phyloP scores from a whole-genome alignment of 129 eudicot genomes.

The Logfia minima region DNA sequence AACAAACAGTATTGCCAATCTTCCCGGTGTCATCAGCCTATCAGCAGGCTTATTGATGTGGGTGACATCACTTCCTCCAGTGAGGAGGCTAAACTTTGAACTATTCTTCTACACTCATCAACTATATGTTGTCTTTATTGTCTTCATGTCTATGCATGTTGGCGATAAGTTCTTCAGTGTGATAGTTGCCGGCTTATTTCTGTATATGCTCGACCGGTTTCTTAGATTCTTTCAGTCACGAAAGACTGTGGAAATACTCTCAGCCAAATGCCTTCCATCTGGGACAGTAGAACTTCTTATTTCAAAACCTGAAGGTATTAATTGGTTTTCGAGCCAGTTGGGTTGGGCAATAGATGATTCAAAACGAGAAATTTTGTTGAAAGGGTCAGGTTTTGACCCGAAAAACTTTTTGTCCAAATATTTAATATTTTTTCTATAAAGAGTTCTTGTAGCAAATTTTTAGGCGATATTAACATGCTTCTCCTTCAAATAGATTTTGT shows the following conservation, averaged over 20 bases:
- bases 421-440: too few species aligned
- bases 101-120: conserved; percentile 88
- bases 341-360: background rate
- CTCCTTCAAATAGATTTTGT: background rate
- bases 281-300: conserved; percentile 73
- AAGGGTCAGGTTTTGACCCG: background rate
- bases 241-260: conserved; percentile 58
- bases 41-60: conserved; percentile 77
- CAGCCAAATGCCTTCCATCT: conserved; percentile 74
- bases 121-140: conserved; percentile 62
- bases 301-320: conserved; percentile 78
- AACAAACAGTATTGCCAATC: conserved; percentile 54
- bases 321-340: background rate
- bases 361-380: background rate
- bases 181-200: conserved; percentile 64
- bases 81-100: conserved; percentile 70
- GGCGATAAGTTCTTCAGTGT: conserved; percentile 61
- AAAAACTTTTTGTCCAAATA: background rate
- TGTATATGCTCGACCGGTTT: conserved; percentile 87
- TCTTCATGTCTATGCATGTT: conserved; percentile 77
- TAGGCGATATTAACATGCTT: background rate
- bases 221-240: conserved; percentile 78
- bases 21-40: conserved; percentile 78
- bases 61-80: conserved; percentile 79
- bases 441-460: too few species aligned